Evolutionary conservation across 1,284 basidiomycete genomes (phyloP), one percentile per base, ranked within the genome.

Genomic region (Ganoderma lingzhi): DNA sequence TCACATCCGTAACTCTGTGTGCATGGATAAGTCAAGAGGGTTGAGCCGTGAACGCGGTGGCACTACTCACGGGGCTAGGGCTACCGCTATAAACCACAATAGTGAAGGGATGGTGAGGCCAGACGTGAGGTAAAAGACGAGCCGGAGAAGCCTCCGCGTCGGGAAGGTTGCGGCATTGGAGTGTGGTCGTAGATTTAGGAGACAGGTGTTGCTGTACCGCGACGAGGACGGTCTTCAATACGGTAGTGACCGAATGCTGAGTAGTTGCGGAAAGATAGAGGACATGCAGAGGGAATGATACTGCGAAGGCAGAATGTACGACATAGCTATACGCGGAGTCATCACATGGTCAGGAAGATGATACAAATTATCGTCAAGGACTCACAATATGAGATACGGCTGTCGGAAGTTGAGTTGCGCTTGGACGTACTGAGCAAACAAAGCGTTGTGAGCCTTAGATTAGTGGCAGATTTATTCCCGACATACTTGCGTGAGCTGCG

Each of bases 381-480:
- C 87, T 73, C 75, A 94, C 92, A 95, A 93, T 71, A 94, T 81
- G 73, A 95, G 89, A 82, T 89, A 95, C 1, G 94, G 92, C 65
- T 94, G 91, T 62, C 87, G 83, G 82, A 90, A 96, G 37, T 83
- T 85, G 37, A 93, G 81, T 1, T 82, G 86, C 1, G 89, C 89
- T 81, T 95, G 93, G 15, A 95, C 88, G 81, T 94, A 92, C 91
- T 93, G 76, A 23, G 2, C 56, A 70, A 44, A 60, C 65, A 53
- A 9, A n/a, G 14, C 6, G 4, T n/a, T 23, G 3, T 69, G 42
- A 69, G 53, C 17, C 23, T 32, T 9, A 35, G 35, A 28, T 8
- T 17, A 15, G 56, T 19, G 17, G 14, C 8, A 63, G 10, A n/a
- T 35, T 28, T 9, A 77, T 17, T 28, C 3, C 3, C 15, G 14